A percentile compares a stretch with the other conserved stretches of the same genome.
phyloP scores from a whole-genome alignment of 2,329 filamentous ascomycete genomes.

The Ascocoryne sarcoides region DNA sequence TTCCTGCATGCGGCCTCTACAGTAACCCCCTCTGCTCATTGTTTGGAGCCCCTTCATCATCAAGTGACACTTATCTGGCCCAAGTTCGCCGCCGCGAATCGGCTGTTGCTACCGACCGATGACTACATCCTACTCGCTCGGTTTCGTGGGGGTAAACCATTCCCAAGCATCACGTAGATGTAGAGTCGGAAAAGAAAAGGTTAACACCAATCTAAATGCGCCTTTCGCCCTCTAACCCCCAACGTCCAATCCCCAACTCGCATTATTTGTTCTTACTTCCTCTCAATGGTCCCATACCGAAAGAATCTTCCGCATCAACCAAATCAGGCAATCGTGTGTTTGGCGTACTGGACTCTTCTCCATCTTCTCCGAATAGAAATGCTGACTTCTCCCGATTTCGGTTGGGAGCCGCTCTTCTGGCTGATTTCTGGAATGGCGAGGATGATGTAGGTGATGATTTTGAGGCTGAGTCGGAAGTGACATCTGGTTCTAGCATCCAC shows the following conservation, averaged over 20 bases:
- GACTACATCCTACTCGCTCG: not conserved
- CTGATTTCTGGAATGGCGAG: conserved; percentile 24
- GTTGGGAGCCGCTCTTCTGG: conserved; percentile 19
- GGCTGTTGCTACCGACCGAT: not conserved
- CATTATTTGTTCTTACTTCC: conserved; percentile 14
- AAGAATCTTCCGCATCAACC: conserved; percentile 22
- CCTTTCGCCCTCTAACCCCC: not conserved
- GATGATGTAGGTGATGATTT: conserved; percentile 22
- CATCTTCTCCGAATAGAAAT: conserved; percentile 29
- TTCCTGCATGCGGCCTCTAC: too few relatives aligned
- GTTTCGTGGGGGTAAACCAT: not conserved
- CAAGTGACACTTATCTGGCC: too few relatives aligned
- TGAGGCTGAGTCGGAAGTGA: conserved; percentile 9
- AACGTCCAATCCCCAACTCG: too few relatives aligned
- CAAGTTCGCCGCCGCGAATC: not conserved
- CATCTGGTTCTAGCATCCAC: conserved; percentile 60
- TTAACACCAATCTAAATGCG: not conserved
- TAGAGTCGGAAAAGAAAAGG: not conserved
- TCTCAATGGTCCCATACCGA: conserved; percentile 23
- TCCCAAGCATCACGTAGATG: not conserved
- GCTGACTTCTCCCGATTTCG: conserved; percentile 26
- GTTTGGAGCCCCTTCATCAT: too few relatives aligned
- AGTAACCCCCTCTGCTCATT: too few relatives aligned
- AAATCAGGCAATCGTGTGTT: conserved; percentile 11
- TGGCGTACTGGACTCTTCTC: conserved; percentile 12